Percentiles rank a stretch among this genome's conserved stretches.
phyloP scores from a whole-genome alignment of 805 yeast species.

The Pichia nanzhaoensis region DNA sequence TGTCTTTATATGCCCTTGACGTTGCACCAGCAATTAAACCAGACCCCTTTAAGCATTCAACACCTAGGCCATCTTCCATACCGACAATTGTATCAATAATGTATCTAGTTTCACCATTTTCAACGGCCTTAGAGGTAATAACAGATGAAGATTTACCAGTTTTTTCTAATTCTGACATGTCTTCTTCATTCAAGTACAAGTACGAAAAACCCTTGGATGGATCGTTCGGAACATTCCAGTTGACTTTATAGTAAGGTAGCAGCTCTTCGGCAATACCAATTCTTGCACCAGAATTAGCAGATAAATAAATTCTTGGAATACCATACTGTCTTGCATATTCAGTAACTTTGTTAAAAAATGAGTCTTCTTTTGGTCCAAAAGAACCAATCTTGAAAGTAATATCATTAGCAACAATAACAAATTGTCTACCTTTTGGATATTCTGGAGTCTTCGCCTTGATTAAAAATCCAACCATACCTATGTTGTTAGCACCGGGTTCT shows the following conservation, averaged over 20 bases:
- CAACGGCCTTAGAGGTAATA: conserved; percentile 72
- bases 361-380: conserved; percentile 95
- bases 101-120: conserved; percentile 75
- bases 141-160: conserved; percentile 57
- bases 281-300: conserved; percentile 99
- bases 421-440: conserved; percentile 92
- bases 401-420: conserved; percentile 91
- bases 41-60: conserved; percentile 95
- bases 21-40: conserved; percentile 99
- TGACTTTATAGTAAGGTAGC: conserved; percentile 80
- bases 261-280: conserved; percentile 97
- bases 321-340: conserved; percentile 87
- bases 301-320: conserved; percentile 88
- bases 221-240: conserved; percentile 76
- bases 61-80: conserved; percentile 95
- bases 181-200: conserved; percentile 72
- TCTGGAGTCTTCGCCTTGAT: conserved; percentile 91
- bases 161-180: conserved; percentile 46
- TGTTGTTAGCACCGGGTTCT: conserved; percentile 92
- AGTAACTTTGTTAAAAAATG: conserved; percentile 85
- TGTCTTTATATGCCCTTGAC: conserved; percentile 94
- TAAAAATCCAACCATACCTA: conserved; percentile 98
- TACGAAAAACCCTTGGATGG: conserved; percentile 87
- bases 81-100: conserved; percentile 84
- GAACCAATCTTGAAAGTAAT: conserved; percentile 98